Conservation (phyloP, 208 protist species). For the Trypanosoma scelopori region DNA sequence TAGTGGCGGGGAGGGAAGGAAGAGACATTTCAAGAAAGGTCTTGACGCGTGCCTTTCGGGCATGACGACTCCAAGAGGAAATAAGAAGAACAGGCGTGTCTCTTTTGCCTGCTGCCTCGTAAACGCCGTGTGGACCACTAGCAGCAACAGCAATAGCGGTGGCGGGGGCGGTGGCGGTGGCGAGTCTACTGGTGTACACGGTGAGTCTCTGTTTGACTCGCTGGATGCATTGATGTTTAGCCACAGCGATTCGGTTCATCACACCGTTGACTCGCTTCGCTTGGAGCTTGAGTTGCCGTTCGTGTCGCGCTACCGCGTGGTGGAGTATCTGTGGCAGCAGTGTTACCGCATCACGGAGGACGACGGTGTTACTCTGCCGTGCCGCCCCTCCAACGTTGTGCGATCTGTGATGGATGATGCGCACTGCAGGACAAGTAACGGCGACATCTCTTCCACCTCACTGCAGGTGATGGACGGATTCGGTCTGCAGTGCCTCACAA, state of each 20-base stretch:
- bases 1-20: neutral
- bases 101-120: slow-evolving; percentile 22
- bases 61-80: neutral
- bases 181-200: neutral
- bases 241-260: neutral
- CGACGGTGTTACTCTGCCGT: neutral
- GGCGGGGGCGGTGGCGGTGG: no score
- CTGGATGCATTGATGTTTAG: neutral
- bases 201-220: neutral
- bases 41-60: no score
- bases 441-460: slow-evolving; percentile 19
- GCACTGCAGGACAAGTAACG: no score
- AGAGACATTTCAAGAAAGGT: no score
- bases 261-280: slow-evolving; percentile 17
- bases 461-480: slow-evolving; percentile 17
- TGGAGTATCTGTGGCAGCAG: slow-evolving; percentile 21
- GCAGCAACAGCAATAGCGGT: neutral
- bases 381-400: slow-evolving; percentile 6
- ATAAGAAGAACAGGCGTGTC: slow-evolving; percentile 6
- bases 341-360: neutral
- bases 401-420: slow-evolving; percentile 1
- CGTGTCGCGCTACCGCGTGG: slow-evolving; percentile 19
- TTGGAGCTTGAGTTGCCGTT: slow-evolving; percentile 28
- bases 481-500: slow-evolving; percentile 1
- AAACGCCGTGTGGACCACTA: slow-evolving; percentile 12